Percentiles rank a stretch among this genome's conserved stretches.
phyloP scores from a whole-genome alignment of 129 eudicot species.

The Saposhnikovia divaricata region DNA sequence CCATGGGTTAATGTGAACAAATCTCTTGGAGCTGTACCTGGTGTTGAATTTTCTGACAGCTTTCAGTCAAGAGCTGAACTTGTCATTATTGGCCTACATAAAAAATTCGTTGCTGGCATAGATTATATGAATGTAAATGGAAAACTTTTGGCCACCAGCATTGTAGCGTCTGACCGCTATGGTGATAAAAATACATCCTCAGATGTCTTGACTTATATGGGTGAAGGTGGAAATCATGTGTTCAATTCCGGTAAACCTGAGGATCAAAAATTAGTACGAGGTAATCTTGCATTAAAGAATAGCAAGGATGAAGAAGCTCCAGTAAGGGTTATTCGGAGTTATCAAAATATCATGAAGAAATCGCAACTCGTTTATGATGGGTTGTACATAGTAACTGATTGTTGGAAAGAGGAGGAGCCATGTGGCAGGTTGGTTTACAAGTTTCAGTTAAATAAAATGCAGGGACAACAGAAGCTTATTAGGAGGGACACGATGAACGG shows the following conservation, averaged over 20 bases:
- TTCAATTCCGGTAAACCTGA: background rate
- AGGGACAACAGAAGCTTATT: constrained; percentile 3
- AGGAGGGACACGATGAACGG: background rate
- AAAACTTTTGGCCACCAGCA: constrained; percentile 15
- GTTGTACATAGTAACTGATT: constrained; percentile 21
- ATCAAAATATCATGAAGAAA: background rate
- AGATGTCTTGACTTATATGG: constrained; percentile 10
- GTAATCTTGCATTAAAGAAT: constrained; percentile 40
- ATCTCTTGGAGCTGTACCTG: constrained; percentile 13
- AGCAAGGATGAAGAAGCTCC: constrained; percentile 22
- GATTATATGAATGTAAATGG: constrained; percentile 6
- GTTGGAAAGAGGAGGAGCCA: constrained; percentile 7
- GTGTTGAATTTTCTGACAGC: constrained; percentile 16
- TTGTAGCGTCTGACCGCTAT: constrained; percentile 13
- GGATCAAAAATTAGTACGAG: constrained; percentile 36
- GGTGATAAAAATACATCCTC: background rate
- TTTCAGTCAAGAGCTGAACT: constrained; percentile 21
- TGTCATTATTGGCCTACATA: constrained; percentile 17
- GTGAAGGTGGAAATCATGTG: constrained; percentile 20
- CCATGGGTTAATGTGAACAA: constrained; percentile 7
- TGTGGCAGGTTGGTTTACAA: constrained; percentile 12
- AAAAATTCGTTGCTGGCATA: background rate
- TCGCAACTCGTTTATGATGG: constrained; percentile 29
- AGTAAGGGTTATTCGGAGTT: constrained; percentile 28
- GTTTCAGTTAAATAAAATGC: constrained; percentile 11